A percentile compares a stretch with the other conserved stretches of the same genome.
Conservation (phyloP, 2,329 filamentous ascomycete genomes). For the Endocalyx cinctus region DNA sequence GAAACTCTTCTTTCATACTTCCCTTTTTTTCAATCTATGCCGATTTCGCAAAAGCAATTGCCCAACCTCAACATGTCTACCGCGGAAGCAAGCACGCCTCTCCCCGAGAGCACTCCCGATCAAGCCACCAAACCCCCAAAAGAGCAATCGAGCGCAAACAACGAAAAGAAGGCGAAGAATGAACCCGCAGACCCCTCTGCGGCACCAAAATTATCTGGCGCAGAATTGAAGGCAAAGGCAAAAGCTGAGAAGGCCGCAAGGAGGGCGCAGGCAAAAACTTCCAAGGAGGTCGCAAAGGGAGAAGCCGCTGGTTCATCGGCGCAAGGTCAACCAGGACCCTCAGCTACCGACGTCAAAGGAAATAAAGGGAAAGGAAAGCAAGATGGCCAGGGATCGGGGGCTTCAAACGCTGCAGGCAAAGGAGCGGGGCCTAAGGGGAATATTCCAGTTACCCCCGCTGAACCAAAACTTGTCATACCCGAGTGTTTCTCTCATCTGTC, state of each 20-base stretch:
- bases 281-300: constrained; percentile 40
- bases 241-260: constrained; percentile 90
- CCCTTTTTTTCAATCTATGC: no score
- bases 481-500: constrained; percentile 81
- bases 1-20: no score
- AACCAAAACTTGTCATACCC: constrained; percentile 61
- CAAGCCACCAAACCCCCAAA: constrained; percentile 12
- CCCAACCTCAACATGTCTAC: no score
- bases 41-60: no score
- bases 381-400: constrained; percentile 31
- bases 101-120: constrained; percentile 12
- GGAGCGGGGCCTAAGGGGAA: constrained; percentile 27
- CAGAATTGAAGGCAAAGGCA: constrained; percentile 81
- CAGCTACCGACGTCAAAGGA: constrained; percentile 38
- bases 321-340: constrained; percentile 33
- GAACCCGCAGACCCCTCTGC: constrained; percentile 22
- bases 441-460: constrained; percentile 34
- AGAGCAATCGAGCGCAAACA: constrained; percentile 9
- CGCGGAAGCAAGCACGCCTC: constrained; percentile 10
- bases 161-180: constrained; percentile 16
- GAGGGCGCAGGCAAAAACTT: constrained; percentile 65
- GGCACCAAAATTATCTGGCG: constrained; percentile 58
- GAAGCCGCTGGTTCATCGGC: constrained; percentile 26
- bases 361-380: constrained; percentile 44
- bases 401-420: constrained; percentile 22